Evolutionary conservation across 805 yeast species (phyloP), one percentile per base, ranked within the genome.

Genomic region (Myxozyma lipomycoides): DNA sequence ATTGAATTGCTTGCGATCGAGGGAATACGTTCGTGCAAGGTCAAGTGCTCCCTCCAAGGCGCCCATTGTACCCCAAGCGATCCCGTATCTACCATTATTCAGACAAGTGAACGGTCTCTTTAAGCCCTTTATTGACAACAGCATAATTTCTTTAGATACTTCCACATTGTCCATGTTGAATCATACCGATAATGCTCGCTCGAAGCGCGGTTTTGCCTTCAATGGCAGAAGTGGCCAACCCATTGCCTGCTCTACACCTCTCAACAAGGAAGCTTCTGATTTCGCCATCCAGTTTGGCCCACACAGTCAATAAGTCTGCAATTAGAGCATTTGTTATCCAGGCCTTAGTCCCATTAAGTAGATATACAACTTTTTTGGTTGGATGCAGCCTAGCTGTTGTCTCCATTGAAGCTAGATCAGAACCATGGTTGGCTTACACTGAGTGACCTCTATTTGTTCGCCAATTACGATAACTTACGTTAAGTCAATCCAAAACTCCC

Each of bases 401-500:
- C 66, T 77, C 81, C 73, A 78, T 74, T 46, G 81, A 77, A 5
- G 72, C 77, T 39, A 81, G 82, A 59, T 78, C 80, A 22, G 82
- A 77, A 52, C 81, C 81, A 61, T 80, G 84, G 58, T 79, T 80
- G 61, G 82, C 58, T 54, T 19, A 34, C 18, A 4, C n/a, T n/a
- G n/a, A n/a, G n/a, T n/a, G n/a, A n/a, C n/a, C n/a, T n/a, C n/a
- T n/a, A n/a, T n/a, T n/a, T n/a, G n/a, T n/a, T n/a, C n/a, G n/a
- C n/a, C n/a, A n/a, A n/a, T n/a, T n/a, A n/a, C n/a, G n/a, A 19
- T 40, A 6, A 38, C 52, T 12, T 22, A 51, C 58, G 79, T 67
- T 80, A 84, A 35, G 84, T 80, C 69, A 80, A 74, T 28, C 82
- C 84, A 59, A 80, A 80, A 66, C 83, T 78, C 37, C 84, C 84